Conservation (phyloP, 768 basidiomycete species). For the Rubroboletus pulcherrimus region DNA sequence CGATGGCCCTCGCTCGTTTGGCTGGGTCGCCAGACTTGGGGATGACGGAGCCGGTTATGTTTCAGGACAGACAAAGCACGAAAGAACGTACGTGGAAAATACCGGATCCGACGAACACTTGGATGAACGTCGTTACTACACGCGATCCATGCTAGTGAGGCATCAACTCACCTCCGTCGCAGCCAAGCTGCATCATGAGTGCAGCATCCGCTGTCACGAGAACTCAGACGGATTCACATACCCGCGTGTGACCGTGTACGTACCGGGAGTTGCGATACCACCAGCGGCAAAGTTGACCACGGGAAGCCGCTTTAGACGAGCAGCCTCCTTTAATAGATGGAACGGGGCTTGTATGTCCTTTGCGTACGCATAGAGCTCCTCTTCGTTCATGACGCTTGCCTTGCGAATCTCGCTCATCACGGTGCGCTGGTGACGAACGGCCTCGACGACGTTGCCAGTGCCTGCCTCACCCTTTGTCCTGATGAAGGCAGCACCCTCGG, state of each 20-base stretch:
- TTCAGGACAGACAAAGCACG: neutral
- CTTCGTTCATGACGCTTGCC: constrained; percentile 86
- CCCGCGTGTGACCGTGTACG: constrained; percentile 12
- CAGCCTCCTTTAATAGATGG: constrained; percentile 93
- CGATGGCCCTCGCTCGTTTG: constrained; percentile 91
- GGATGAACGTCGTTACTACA: constrained; percentile 2
- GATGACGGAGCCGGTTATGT: constrained; percentile 1
- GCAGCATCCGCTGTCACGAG: constrained; percentile 77
- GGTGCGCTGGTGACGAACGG: constrained; percentile 87
- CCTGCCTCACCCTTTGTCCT: constrained; percentile 95
- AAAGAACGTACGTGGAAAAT: constrained; percentile 79
- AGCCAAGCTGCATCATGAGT: constrained; percentile 97
- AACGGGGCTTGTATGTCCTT: constrained; percentile 92
- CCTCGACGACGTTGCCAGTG: constrained; percentile 88
- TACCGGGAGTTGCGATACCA: constrained; percentile 88
- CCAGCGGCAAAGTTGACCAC: constrained; percentile 98
- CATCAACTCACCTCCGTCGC: constrained; percentile 77
- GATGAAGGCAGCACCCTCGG: constrained; percentile 97
- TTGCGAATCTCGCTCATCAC: constrained; percentile 82
- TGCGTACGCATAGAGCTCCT: constrained; percentile 90
- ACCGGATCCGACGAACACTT: constrained; percentile 97
- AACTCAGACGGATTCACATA: neutral
- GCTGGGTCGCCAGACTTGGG: constrained; percentile 85
- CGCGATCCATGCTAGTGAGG: neutral
- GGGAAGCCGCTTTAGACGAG: constrained; percentile 87